Percentiles rank a stretch among this genome's conserved stretches.
These are phyloP conservation scores for Thuidium tamariscinum DNA, from an alignment of 225 moss, liverwort and hornwort species.

Conservation along the genomic window DNA sequence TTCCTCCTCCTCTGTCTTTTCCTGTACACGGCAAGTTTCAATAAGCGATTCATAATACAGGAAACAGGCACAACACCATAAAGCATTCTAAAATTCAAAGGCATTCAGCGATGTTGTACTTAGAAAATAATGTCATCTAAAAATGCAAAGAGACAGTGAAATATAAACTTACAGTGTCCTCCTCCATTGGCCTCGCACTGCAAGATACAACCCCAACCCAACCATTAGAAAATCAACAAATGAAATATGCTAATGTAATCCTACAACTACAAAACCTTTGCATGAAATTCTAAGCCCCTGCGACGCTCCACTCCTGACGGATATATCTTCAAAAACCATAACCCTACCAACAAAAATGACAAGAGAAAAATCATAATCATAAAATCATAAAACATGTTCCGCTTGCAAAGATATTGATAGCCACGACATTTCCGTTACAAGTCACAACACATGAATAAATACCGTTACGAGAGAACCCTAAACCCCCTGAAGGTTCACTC, in stretches of 20 bases:
- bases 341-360: not conserved
- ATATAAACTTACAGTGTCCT: constrained; percentile 31
- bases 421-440: not conserved
- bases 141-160: not conserved
- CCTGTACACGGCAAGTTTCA: constrained; percentile 27
- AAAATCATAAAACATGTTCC: not conserved
- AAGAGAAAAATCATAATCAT: not conserved
- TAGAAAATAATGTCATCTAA: not conserved
- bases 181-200: constrained; percentile 44
- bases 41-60: not conserved
- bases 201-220: not conserved
- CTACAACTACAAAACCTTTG: not conserved
- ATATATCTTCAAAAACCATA: not conserved
- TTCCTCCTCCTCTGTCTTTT: constrained; percentile 91
- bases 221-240: not conserved
- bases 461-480: not conserved
- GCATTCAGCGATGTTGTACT: too few species aligned
- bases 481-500: not conserved
- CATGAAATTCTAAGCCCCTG: not conserved
- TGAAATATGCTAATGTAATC: not conserved
- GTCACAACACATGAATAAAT: not conserved
- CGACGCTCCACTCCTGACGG: not conserved
- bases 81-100: not conserved
- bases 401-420: not conserved
- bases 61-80: not conserved